These are phyloP conservation scores for Oidiodendron maius DNA, from an alignment of 495 filamentous ascomycete genomes.

Conservation along the genomic window DNA sequence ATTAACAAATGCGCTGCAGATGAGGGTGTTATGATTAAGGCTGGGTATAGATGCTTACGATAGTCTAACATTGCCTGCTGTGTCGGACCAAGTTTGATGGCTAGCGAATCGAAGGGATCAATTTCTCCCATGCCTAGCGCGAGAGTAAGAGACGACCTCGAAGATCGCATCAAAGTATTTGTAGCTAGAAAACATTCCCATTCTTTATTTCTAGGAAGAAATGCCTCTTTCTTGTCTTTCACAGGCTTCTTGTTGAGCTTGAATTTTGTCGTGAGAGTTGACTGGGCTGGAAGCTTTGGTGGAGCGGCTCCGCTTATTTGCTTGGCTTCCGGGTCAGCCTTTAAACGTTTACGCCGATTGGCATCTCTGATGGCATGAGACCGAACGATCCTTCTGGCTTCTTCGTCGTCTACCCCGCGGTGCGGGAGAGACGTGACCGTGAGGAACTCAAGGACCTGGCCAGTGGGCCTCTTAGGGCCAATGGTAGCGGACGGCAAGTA, in stretches of 20 bases:
- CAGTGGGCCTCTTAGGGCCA: not conserved
- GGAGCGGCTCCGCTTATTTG: not conserved
- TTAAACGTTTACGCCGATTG: not conserved
- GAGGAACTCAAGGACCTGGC: not conserved
- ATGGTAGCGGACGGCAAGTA: not conserved
- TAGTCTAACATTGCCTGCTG: not conserved
- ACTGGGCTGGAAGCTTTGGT: not conserved
- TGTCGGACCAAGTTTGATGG: slow-evolving; percentile 1
- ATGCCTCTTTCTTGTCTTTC: not conserved
- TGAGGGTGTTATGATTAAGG: not conserved
- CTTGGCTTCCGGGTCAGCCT: not conserved
- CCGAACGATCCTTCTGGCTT: not conserved
- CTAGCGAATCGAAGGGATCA: slow-evolving; percentile 1
- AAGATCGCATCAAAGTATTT: not conserved
- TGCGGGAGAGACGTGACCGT: not conserved
- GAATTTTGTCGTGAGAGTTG: not conserved
- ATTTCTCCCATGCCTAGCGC: not conserved
- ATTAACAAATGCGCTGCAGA: not conserved
- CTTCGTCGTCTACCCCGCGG: not conserved
- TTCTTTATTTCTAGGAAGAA: not conserved
- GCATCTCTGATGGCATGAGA: not conserved
- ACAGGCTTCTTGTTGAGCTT: not conserved
- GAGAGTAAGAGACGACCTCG: not conserved
- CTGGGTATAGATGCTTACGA: not conserved
- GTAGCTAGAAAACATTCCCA: not conserved